phyloP scores from a whole-genome alignment of 257 asterid genomes.

The Solanum appendiculatum region DNA sequence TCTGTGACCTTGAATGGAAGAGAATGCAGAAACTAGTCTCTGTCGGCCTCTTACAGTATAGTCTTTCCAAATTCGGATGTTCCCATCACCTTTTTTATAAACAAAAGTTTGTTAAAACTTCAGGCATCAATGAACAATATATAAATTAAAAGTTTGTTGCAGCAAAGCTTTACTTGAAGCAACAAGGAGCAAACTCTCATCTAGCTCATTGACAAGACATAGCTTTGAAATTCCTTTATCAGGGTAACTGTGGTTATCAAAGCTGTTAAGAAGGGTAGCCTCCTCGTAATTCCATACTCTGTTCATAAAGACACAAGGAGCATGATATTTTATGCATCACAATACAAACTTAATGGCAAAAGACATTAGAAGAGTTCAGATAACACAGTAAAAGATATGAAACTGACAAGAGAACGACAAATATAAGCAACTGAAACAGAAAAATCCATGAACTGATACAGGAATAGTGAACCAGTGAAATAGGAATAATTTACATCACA shows the following conservation, averaged over 20 bases:
- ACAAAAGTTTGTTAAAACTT: constrained; percentile 1
- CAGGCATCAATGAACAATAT: background rate
- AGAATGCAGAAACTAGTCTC: constrained; percentile 79
- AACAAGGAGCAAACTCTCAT: constrained; percentile 89
- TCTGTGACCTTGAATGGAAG: constrained; percentile 82
- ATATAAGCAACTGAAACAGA: background rate
- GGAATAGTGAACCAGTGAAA: background rate
- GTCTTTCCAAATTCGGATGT: constrained; percentile 91
- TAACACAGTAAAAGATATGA: background rate
- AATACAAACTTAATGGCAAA: background rate
- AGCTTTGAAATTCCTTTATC: constrained; percentile 91
- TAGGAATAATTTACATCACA: background rate
- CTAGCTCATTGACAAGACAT: constrained; percentile 86
- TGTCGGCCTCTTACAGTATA: constrained; percentile 63
- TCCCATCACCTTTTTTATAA: constrained; percentile 65
- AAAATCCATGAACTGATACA: background rate
- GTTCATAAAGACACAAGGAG: background rate
- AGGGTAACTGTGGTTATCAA: constrained; percentile 80
- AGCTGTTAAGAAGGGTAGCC: constrained; percentile 77
- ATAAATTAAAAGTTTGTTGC: background rate
- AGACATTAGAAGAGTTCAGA: background rate
- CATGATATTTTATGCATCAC: background rate
- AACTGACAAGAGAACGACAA: background rate
- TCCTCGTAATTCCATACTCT: constrained; percentile 61
- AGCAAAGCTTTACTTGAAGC: constrained; percentile 74